Conservation (phyloP, 2,329 filamentous ascomycete genomes). For the Aspergillus ochraceus region DNA sequence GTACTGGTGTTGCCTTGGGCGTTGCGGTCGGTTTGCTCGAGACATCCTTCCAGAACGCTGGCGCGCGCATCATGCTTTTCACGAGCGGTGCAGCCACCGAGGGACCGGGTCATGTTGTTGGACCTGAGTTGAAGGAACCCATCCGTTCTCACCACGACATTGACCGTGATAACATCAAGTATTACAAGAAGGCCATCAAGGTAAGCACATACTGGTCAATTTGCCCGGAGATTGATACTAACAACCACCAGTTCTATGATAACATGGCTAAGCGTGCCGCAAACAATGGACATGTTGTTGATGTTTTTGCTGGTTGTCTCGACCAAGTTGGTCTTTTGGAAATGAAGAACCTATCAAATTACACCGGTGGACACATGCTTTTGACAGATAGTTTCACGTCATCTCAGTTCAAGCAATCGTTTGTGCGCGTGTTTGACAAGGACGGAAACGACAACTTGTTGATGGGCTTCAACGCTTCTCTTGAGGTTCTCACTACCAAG, state of each 20-base stretch:
- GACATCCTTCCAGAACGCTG: conserved; percentile 92
- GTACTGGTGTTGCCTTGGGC: conserved; percentile 93
- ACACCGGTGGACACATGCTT: conserved; percentile 96
- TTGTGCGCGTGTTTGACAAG: conserved; percentile 95
- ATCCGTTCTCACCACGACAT: conserved; percentile 99
- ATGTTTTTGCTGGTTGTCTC: conserved; percentile 95
- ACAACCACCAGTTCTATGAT: conserved; percentile 77
- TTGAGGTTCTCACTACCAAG: conserved; percentile 96
- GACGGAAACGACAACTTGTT: conserved; percentile 90
- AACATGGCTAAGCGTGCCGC: conserved; percentile 88
- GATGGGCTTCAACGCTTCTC: conserved; percentile 97
- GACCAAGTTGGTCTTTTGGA: conserved; percentile 96
- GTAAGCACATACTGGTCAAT: conserved; percentile 47
- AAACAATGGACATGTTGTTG: conserved; percentile 95
- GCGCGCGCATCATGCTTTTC: conserved; percentile 95
- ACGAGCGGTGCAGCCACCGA: conserved; percentile 93
- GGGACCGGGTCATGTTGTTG: conserved; percentile 94
- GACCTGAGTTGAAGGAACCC: conserved; percentile 89
- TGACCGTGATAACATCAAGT: conserved; percentile 97
- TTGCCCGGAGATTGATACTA: conserved; percentile 13
- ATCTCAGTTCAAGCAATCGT: conserved; percentile 99
- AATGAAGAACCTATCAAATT: conserved; percentile 97
- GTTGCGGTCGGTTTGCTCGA: conserved; percentile 91
- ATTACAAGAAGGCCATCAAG: conserved; percentile 98
- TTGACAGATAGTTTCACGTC: conserved; percentile 97